Evolutionary conservation across 1,284 basidiomycete species (phyloP).

Genomic region (Austroboletus olivaceoglutinosus): DNA sequence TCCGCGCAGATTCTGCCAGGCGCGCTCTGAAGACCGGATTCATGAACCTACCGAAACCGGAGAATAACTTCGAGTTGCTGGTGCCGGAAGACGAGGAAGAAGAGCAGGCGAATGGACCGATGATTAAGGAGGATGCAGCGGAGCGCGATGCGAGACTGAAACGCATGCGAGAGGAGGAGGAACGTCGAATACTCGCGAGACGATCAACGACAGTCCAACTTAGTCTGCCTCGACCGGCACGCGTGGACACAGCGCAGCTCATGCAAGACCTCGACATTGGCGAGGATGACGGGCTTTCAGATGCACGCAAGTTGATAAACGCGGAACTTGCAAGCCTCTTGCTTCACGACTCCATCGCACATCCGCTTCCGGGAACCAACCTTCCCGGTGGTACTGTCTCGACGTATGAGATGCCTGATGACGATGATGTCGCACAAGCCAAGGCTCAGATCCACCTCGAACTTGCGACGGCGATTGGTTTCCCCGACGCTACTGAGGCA

Average conservation of each 20-base stretch:
- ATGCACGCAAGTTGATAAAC: constrained; percentile 70
- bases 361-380: constrained; percentile 90
- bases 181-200: constrained; percentile 74
- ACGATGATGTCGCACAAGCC: constrained; percentile 75
- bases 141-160: constrained; percentile 84
- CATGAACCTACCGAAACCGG: constrained; percentile 82
- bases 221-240: constrained; percentile 82
- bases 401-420: constrained; percentile 73
- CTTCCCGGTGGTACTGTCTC: constrained; percentile 74
- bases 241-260: constrained; percentile 71
- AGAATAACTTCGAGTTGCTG: constrained; percentile 97
- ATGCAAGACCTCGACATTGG: constrained; percentile 57
- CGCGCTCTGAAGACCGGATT: constrained; percentile 81
- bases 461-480: constrained; percentile 76
- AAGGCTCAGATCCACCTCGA: constrained; percentile 76
- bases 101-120: constrained; percentile 39
- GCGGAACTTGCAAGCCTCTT: constrained; percentile 79
- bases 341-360: constrained; percentile 83
- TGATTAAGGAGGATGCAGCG: constrained; percentile 84
- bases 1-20: constrained; percentile 62
- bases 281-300: constrained; percentile 46
- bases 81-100: constrained; percentile 84
- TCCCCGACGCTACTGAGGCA: constrained; percentile 78
- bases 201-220: constrained; percentile 82
- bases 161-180: constrained; percentile 73